A percentile compares a stretch with the other conserved stretches of the same genome.
These are phyloP conservation scores for Talaromyces wortmannii DNA, from an alignment of 495 filamentous ascomycete species.

Conservation along the genomic window DNA sequence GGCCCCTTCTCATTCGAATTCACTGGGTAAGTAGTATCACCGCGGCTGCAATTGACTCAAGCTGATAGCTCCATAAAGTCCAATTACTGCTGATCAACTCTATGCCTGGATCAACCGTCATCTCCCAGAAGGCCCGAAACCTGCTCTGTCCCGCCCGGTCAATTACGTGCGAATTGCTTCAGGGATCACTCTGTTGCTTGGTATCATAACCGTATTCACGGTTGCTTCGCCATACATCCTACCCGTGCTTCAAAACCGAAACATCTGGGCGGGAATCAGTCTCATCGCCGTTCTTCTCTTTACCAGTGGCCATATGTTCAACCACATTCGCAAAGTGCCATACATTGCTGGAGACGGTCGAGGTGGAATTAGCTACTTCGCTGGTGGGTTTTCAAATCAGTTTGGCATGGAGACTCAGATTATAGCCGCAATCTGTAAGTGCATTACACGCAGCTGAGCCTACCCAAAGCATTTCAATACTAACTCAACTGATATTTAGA, in stretches of 20 bases:
- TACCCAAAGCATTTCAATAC: not conserved
- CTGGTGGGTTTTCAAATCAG: slow-evolving; percentile 89
- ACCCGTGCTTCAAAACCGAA: slow-evolving; percentile 85
- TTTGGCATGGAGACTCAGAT: slow-evolving; percentile 96
- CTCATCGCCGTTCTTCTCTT: slow-evolving; percentile 89
- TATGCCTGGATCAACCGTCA: slow-evolving; percentile 75
- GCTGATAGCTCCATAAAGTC: slow-evolving; percentile 34
- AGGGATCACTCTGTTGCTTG: slow-evolving; percentile 58
- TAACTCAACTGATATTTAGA: slow-evolving; percentile 42
- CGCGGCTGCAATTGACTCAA: not conserved
- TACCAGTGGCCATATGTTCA: slow-evolving; percentile 98
- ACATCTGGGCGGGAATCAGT: slow-evolving; percentile 87
- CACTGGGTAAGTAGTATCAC: slow-evolving; percentile 53
- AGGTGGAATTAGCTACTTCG: slow-evolving; percentile 88
- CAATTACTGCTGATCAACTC: slow-evolving; percentile 67
- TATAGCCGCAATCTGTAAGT: slow-evolving; percentile 90
- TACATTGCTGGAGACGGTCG: slow-evolving; percentile 83
- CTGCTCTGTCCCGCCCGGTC: slow-evolving; percentile 70
- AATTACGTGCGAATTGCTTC: slow-evolving; percentile 76
- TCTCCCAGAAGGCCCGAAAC: slow-evolving; percentile 67
- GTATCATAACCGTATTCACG: slow-evolving; percentile 57
- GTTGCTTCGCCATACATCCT: slow-evolving; percentile 77
- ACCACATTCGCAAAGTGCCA: slow-evolving; percentile 95
- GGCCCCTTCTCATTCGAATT: slow-evolving; percentile 82
- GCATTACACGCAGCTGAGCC: not conserved